Conservation (phyloP, 345 rosid genomes). For the Populus deltoides region DNA sequence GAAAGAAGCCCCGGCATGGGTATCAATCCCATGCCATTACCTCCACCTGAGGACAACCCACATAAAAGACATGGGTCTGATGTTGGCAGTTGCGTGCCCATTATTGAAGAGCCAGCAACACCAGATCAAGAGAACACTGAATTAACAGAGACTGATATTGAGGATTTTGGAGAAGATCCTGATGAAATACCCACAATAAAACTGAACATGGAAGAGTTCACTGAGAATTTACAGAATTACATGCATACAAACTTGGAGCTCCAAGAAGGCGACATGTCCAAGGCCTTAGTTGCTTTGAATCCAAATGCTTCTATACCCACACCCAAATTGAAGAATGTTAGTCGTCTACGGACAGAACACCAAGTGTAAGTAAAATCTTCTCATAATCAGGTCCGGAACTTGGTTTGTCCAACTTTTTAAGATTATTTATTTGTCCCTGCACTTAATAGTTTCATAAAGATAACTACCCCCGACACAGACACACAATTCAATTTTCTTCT, state of each 20-base stretch:
- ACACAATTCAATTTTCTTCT: background rate
- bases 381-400: background rate
- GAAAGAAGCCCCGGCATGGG: constrained; percentile 35
- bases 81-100: constrained; percentile 47
- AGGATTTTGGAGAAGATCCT: constrained; percentile 69
- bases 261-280: constrained; percentile 70
- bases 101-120: constrained; percentile 80
- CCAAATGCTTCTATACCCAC: constrained; percentile 63
- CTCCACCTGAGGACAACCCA: constrained; percentile 36
- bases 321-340: constrained; percentile 70
- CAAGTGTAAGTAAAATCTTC: constrained; percentile 71
- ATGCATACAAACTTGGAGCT: constrained; percentile 67
- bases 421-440: background rate
- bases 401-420: background rate
- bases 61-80: constrained; percentile 27
- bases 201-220: constrained; percentile 59
- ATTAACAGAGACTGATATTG: constrained; percentile 59
- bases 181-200: constrained; percentile 78
- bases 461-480: background rate
- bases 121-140: constrained; percentile 57
- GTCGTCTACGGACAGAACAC: constrained; percentile 88
- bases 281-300: constrained; percentile 82
- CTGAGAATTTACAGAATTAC: constrained; percentile 51
- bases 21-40: constrained; percentile 43
- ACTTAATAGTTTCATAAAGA: background rate